A percentile compares a stretch with the other conserved stretches of the same genome.
Conservation (phyloP, 1,139 yeast genomes). For the Tardiomyces blankii region DNA sequence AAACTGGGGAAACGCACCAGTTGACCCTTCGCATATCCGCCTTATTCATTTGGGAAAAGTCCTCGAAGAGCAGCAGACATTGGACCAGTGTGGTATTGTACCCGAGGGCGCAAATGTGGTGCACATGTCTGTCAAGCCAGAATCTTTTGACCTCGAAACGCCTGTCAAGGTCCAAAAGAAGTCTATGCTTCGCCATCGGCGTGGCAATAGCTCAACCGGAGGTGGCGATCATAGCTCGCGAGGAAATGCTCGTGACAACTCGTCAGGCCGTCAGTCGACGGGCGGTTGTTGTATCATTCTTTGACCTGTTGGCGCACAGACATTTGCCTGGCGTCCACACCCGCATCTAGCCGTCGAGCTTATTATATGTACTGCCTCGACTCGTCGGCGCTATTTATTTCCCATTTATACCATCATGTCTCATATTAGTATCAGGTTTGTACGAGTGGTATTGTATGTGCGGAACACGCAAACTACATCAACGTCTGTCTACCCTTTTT, state of each 20-base stretch:
- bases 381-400: no score
- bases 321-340: no score
- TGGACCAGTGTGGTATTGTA: constrained; percentile 14
- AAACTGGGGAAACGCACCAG: constrained; percentile 19
- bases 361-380: no score
- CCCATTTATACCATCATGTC: no score
- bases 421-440: no score
- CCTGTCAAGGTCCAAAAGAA: neutral
- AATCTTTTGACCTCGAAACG: constrained; percentile 10
- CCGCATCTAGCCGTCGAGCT: constrained; percentile 17
- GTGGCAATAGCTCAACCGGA: neutral
- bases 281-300: neutral
- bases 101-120: constrained; percentile 14
- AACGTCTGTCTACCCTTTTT: no score
- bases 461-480: no score
- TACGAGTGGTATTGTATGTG: no score
- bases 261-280: neutral
- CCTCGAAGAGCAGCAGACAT: constrained; percentile 18
- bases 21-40: constrained; percentile 13
- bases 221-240: neutral
- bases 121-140: constrained; percentile 22
- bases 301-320: neutral
- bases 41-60: constrained; percentile 23
- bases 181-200: neutral
- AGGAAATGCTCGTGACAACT: neutral